These are phyloP conservation scores for Earliella scabrosa DNA, from an alignment of 1,284 basidiomycete genomes.

Conservation along the genomic window DNA sequence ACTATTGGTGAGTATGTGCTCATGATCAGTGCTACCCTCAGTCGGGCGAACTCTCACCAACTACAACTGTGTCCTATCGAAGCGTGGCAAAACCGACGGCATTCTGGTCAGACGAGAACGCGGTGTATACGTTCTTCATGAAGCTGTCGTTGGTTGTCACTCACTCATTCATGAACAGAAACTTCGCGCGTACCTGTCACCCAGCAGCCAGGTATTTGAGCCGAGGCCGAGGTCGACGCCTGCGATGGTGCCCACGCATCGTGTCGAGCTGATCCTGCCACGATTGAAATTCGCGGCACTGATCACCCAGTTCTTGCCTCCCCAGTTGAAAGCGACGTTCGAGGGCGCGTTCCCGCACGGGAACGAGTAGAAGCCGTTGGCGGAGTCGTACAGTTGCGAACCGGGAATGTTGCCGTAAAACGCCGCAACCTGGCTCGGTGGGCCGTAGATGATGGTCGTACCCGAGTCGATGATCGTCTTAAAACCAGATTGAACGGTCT, in stretches of 20 bases:
- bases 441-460: conserved; percentile 57
- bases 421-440: conserved; percentile 42
- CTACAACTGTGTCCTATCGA: conserved; percentile 6
- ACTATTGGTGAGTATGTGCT: too few relatives aligned
- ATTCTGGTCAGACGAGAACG: conserved; percentile 28
- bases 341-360: conserved; percentile 31
- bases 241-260: conserved; percentile 34
- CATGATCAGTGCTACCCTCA: too few relatives aligned
- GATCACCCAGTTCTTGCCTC: conserved; percentile 35
- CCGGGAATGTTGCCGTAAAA: conserved; percentile 53
- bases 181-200: conserved; percentile 26
- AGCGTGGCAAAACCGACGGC: conserved; percentile 32
- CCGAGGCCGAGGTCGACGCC: conserved; percentile 30
- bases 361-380: conserved; percentile 34
- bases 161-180: too few relatives aligned
- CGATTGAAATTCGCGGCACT: conserved; percentile 34
- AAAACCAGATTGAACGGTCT: conserved; percentile 25
- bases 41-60: background rate
- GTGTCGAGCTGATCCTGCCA: conserved; percentile 20
- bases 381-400: conserved; percentile 33
- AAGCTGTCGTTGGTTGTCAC: conserved; percentile 19
- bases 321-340: conserved; percentile 36
- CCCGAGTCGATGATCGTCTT: conserved; percentile 46
- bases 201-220: conserved; percentile 31
- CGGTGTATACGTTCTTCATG: conserved; percentile 34